Conservation (phyloP, 2,329 filamentous ascomycete species). For the Pezizomycotina sp. region DNA sequence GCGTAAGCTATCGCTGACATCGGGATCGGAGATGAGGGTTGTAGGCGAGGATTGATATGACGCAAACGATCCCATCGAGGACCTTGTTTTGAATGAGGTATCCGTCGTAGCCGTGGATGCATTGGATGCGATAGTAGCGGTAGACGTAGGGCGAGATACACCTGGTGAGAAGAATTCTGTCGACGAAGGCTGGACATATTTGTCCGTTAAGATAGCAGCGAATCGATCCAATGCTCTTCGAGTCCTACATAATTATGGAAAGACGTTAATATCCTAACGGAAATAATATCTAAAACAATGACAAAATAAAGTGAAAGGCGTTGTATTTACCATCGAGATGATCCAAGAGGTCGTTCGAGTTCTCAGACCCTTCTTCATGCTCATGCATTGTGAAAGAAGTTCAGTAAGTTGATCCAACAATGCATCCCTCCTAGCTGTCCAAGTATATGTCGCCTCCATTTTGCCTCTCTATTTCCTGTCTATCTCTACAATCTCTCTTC, state of each 20-base stretch:
- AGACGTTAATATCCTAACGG: not conserved
- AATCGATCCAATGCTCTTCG: constrained; percentile 18
- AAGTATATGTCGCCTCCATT: constrained; percentile 15
- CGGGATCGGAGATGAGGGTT: constrained; percentile 18
- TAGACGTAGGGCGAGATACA: constrained; percentile 16
- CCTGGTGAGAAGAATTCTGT: constrained; percentile 18
- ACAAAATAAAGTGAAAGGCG: constrained; percentile 1
- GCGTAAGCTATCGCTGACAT: constrained; percentile 11
- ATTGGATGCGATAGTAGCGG: constrained; percentile 16
- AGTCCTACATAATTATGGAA: constrained; percentile 4
- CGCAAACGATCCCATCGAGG: constrained; percentile 13
- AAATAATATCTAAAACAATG: not conserved
- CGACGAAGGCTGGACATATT: constrained; percentile 14
- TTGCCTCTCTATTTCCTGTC: no score
- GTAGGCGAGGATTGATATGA: constrained; percentile 16
- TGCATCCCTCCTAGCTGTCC: constrained; percentile 13
- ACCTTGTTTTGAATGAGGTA: no score
- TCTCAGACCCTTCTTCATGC: constrained; percentile 13
- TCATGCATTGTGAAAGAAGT: constrained; percentile 11
- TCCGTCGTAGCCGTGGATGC: constrained; percentile 16
- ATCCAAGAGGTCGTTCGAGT: constrained; percentile 16
- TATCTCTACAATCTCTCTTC: no score
- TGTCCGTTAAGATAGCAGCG: constrained; percentile 17
- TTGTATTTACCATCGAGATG: constrained; percentile 15
- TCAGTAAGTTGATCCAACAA: constrained; percentile 18